Conservation (phyloP, 805 yeast genomes). For the Candida insectalens region DNA sequence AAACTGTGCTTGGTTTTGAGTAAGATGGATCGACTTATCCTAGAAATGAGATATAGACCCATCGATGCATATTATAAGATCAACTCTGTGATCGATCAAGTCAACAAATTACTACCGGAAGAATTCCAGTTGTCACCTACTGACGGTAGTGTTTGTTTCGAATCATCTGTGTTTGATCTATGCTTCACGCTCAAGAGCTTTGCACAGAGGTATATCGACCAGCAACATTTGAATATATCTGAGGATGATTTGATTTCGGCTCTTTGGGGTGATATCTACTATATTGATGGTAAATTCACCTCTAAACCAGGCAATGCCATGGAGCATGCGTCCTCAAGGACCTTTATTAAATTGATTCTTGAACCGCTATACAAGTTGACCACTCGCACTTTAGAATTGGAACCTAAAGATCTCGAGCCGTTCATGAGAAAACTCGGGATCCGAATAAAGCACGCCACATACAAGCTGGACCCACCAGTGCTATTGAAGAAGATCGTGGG, state of each 20-base stretch:
- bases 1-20: constrained; percentile 58
- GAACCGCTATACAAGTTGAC: constrained; percentile 75
- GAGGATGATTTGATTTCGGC: constrained; percentile 37
- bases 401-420: constrained; percentile 30
- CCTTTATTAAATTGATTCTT: constrained; percentile 59
- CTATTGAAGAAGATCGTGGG: constrained; percentile 46
- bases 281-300: constrained; percentile 38
- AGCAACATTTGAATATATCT: constrained; percentile 18
- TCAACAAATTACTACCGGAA: constrained; percentile 41
- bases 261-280: constrained; percentile 75
- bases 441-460: constrained; percentile 27
- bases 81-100: constrained; percentile 44
- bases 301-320: constrained; percentile 18
- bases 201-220: constrained; percentile 37
- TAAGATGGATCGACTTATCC: constrained; percentile 76
- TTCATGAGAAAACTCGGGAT: constrained; percentile 44
- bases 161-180: constrained; percentile 53
- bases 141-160: constrained; percentile 60
- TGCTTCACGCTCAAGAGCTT: constrained; percentile 63
- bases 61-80: constrained; percentile 65
- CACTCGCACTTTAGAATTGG: constrained; percentile 47
- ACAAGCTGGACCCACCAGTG: constrained; percentile 47
- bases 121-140: constrained; percentile 43
- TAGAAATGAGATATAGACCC: constrained; percentile 73
- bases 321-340: constrained; percentile 17